Evolutionary conservation across 441 rosid species (phyloP).

Genomic region (Metrosideros polymorpha): DNA sequence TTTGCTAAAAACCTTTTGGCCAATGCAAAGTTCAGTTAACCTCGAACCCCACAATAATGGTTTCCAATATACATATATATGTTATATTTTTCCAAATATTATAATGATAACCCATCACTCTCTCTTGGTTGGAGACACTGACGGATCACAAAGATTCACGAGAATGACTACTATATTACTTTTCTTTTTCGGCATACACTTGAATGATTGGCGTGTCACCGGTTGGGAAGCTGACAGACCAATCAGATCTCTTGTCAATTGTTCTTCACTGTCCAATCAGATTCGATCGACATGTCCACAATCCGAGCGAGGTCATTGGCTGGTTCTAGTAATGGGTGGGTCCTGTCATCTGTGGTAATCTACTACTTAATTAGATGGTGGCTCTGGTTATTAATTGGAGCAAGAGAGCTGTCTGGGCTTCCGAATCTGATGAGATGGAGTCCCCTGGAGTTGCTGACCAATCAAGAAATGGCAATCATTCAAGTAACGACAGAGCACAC

Average conservation of each 20-base stretch:
- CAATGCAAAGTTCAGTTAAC: background rate
- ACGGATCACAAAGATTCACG: slow-evolving; percentile 1
- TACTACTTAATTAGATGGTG: background rate
- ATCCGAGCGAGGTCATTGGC: background rate
- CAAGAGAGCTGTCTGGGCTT: background rate
- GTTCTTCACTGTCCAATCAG: background rate
- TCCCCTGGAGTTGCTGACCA: background rate
- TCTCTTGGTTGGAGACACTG: background rate
- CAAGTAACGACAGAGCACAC: background rate
- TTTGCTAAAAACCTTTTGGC: background rate
- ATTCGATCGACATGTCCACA: background rate
- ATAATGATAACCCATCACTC: background rate
- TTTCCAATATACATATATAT: background rate
- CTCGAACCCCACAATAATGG: background rate
- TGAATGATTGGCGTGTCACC: background rate
- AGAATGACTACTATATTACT: background rate
- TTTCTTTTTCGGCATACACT: background rate
- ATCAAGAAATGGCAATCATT: background rate
- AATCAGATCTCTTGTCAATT: background rate
- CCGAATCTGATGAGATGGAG: background rate
- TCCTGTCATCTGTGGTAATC: background rate
- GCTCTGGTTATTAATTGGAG: background rate
- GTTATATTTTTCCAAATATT: background rate
- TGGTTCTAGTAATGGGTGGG: background rate
- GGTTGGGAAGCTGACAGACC: background rate